Evolutionary conservation across 2,329 filamentous ascomycete species (phyloP).

Genomic region (Aspergillus intermedius): DNA sequence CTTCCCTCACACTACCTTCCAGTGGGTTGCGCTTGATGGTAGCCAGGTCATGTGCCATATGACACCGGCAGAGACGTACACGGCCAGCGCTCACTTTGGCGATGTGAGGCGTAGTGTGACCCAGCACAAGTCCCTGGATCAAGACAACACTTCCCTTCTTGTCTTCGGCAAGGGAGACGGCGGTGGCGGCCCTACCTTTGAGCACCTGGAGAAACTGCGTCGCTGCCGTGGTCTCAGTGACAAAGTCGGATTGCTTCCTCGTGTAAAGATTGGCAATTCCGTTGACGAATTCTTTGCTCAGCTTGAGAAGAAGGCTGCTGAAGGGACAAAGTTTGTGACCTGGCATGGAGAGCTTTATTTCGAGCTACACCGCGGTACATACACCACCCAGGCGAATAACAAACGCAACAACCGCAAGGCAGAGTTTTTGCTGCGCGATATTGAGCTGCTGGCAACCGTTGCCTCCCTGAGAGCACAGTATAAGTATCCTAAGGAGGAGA

Average conservation of each 20-base stretch:
- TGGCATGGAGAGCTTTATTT: slow-evolving; percentile 99
- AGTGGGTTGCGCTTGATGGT: slow-evolving; percentile 93
- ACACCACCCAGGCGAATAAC: slow-evolving; percentile 96
- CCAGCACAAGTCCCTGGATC: slow-evolving; percentile 92
- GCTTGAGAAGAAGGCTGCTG: slow-evolving; percentile 67
- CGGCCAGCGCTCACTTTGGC: slow-evolving; percentile 86
- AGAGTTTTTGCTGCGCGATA: slow-evolving; percentile 76
- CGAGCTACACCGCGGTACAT: slow-evolving; percentile 92
- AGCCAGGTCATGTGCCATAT: slow-evolving; percentile 97
- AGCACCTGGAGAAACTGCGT: slow-evolving; percentile 89
- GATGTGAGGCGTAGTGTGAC: slow-evolving; percentile 84
- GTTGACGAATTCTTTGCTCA: slow-evolving; percentile 92
- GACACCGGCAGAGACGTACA: slow-evolving; percentile 93
- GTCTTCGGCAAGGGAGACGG: slow-evolving; percentile 97
- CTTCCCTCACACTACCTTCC: slow-evolving; percentile 97
- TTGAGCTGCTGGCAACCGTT: slow-evolving; percentile 81
- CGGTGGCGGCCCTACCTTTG: slow-evolving; percentile 87
- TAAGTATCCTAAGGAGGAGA: slow-evolving; percentile 86
- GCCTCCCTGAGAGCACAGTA: slow-evolving; percentile 64
- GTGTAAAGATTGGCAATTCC: slow-evolving; percentile 79
- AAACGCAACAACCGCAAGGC: slow-evolving; percentile 87
- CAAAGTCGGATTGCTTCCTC: slow-evolving; percentile 72
- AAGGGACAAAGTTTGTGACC: slow-evolving; percentile 68
- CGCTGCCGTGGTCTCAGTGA: slow-evolving; percentile 89
- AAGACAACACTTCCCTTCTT: slow-evolving; percentile 81